Evolutionary conservation across 768 basidiomycete species (phyloP), one percentile per base, ranked within the genome.

Genomic region (Russula abietina): DNA sequence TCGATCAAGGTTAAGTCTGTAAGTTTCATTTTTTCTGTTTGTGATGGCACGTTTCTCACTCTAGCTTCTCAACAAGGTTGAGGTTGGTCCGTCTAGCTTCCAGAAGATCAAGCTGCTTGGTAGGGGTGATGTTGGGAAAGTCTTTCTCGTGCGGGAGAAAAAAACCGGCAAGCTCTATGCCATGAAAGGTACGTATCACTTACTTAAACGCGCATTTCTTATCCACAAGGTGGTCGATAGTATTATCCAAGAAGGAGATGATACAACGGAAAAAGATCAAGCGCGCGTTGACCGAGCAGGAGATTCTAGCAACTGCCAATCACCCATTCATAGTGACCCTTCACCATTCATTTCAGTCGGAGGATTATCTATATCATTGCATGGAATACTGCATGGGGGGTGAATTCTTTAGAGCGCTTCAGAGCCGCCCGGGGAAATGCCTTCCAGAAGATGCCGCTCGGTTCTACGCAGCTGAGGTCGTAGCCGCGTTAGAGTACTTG

Each of bases 311-410:
- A 10, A 96, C 95, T 26, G 92, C 97, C 36, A 99, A 99, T 71
- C 97, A 98, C 73, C 97, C 97, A 1, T 99, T 99, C 81, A 99
- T 99, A 76, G 96, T 99, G 70, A 98, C 97, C 28, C 85, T 99
- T 41, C 91, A 98, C 76, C 97, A 99, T 76, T 98, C 96, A 4
- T 99, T 99, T 80, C 97, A 99, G 76, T 98, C 94, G 16, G 92
- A 95, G 69, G 90, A 92, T 62, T 97, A 97, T 75, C 85, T 99
- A 32, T 99, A 98, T 76, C 96, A 98, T 74, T 97, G 94, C 80
- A 94, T 93, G 92, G 92, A 98, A 76, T 98, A 98, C 76, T 99
- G 97, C 77, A 95, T 97, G 85, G 92, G 97, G 39, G 97, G 97
- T 61, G 97, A 99, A 72, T 99, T 99, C 79, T 99, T 99, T 81